These are phyloP conservation scores for Candida rishiriensis DNA, from an alignment of 805 yeast species.

Conservation along the genomic window DNA sequence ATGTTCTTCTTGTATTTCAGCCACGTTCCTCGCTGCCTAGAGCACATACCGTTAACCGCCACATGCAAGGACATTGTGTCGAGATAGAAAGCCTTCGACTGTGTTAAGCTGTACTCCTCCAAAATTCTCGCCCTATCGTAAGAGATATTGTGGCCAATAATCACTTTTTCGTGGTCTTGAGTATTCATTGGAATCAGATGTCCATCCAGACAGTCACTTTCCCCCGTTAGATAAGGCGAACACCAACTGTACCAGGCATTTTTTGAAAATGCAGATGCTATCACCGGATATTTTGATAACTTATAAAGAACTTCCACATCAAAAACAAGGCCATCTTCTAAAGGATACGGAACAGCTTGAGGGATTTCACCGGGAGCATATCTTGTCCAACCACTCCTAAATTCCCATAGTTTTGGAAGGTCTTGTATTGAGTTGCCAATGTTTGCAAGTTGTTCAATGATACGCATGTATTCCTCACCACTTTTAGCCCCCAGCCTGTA, in stretches of 20 bases:
- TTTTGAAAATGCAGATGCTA: conserved; percentile 75
- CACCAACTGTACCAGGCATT: conserved; percentile 95
- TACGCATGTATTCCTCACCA: conserved; percentile 54
- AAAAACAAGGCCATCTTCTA: conserved; percentile 69
- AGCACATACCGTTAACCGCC: conserved; percentile 87
- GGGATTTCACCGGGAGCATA: conserved; percentile 58
- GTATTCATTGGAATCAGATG: conserved; percentile 78
- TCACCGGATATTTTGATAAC: conserved; percentile 63
- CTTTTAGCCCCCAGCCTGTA: conserved; percentile 57
- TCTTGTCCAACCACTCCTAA: conserved; percentile 75
- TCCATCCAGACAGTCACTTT: conserved; percentile 38
- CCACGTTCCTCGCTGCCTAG: conserved; percentile 84
- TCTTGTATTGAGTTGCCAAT: conserved; percentile 31
- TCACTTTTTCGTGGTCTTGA: conserved; percentile 42
- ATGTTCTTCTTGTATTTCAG: conserved; percentile 48
- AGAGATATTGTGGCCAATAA: conserved; percentile 88
- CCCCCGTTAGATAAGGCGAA: conserved; percentile 72
- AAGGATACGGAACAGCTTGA: conserved; percentile 57
- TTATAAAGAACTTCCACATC: conserved; percentile 89
- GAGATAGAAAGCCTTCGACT: conserved; percentile 69
- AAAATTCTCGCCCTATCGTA: conserved; percentile 82
- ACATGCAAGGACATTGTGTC: conserved; percentile 94
- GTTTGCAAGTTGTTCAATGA: conserved; percentile 42
- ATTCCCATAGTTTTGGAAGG: conserved; percentile 49
- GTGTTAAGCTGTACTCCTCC: conserved; percentile 74